Evolutionary conservation across 805 yeast genomes (phyloP).

Genomic region (Wickerhamomyces sydowiorum): DNA sequence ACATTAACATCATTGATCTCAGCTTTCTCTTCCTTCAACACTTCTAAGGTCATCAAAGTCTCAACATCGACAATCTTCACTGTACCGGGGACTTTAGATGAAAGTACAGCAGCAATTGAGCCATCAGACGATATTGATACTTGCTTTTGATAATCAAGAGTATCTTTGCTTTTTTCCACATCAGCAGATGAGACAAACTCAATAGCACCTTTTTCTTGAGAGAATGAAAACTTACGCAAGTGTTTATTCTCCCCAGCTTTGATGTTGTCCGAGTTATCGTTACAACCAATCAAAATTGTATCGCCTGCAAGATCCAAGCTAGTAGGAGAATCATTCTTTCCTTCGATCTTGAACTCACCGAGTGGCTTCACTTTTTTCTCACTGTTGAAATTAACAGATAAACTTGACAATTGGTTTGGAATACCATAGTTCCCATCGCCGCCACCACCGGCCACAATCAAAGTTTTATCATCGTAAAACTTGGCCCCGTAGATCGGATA

Average conservation of each 20-base stretch:
- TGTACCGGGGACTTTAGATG: conserved; percentile 59
- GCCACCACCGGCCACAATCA: conserved; percentile 89
- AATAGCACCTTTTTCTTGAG: conserved; percentile 48
- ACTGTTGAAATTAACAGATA: conserved; percentile 48
- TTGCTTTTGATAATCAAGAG: conserved; percentile 54
- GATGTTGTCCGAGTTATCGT: conserved; percentile 57
- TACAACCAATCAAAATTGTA: conserved; percentile 66
- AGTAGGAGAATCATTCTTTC: conserved; percentile 83
- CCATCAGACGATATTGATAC: conserved; percentile 54
- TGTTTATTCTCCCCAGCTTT: conserved; percentile 62
- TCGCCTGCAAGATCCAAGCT: conserved; percentile 54
- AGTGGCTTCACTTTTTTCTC: conserved; percentile 46
- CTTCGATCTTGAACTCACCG: conserved; percentile 54
- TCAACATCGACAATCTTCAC: conserved; percentile 48
- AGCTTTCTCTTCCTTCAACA: conserved; percentile 37
- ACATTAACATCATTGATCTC: conserved; percentile 63
- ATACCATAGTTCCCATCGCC: conserved; percentile 91
- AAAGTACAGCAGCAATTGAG: conserved; percentile 60
- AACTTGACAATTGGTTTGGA: conserved; percentile 72
- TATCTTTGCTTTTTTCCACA: conserved; percentile 38
- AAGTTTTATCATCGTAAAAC: conserved; percentile 52
- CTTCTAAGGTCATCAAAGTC: conserved; percentile 42
- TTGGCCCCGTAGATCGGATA: conserved; percentile 80
- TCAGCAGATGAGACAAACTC: conserved; percentile 57
- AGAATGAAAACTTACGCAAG: conserved; percentile 50